Evolutionary conservation across 2,329 filamentous ascomycete genomes (phyloP).

Genomic region (Ceratocystis huliohia): DNA sequence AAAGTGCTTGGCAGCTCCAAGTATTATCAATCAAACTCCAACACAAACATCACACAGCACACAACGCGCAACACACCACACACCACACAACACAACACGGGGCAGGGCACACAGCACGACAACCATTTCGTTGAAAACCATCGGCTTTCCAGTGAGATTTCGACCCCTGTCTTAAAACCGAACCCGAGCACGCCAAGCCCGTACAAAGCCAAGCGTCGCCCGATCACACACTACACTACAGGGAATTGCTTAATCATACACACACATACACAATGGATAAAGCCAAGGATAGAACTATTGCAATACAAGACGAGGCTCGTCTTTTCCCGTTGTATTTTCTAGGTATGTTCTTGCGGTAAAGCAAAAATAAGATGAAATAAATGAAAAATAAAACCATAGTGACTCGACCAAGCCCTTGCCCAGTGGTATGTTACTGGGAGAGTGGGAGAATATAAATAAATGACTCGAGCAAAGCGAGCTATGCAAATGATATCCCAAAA

Average conservation of each 20-base stretch:
- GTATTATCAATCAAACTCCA: background rate
- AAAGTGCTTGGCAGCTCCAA: background rate
- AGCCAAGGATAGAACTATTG: too few species aligned
- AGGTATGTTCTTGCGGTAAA: background rate
- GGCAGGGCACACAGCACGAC: too few species aligned
- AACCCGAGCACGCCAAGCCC: background rate
- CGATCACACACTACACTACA: background rate
- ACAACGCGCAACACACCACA: background rate
- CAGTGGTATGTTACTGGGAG: background rate
- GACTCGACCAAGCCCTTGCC: background rate
- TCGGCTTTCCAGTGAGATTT: background rate
- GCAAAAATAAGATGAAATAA: constrained; percentile 5
- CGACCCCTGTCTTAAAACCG: background rate
- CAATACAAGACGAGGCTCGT: too few species aligned
- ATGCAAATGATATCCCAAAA: constrained; percentile 12
- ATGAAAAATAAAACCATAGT: background rate
- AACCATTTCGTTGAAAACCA: too few species aligned
- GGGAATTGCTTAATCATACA: too few species aligned
- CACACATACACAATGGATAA: too few species aligned
- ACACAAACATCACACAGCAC: background rate
- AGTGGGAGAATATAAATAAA: constrained; percentile 12
- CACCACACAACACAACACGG: too few species aligned
- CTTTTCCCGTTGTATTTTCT: background rate
- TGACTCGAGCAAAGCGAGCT: background rate
- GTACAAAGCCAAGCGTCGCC: background rate